phyloP scores from a whole-genome alignment of 352 stramenopile genomes.

The Globisporangium iwayamae region DNA sequence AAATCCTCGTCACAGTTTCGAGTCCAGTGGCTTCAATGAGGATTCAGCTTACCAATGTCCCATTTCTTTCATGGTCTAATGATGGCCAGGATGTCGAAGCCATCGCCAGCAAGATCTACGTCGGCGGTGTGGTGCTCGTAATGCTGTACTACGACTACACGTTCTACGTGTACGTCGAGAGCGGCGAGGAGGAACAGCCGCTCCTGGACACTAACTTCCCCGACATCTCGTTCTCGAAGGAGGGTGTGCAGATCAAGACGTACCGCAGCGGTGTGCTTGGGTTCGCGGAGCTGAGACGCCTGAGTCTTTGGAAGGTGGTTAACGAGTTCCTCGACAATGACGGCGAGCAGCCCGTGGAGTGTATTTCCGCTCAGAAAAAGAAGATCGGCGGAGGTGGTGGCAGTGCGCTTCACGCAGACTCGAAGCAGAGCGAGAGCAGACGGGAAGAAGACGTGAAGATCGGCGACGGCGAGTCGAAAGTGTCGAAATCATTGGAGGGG shows the following conservation, averaged over 20 bases:
- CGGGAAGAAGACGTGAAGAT: slow-evolving; percentile 62
- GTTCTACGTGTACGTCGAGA: slow-evolving; percentile 91
- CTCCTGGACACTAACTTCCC: slow-evolving; percentile 93
- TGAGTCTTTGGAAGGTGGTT: slow-evolving; percentile 81
- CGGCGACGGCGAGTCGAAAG: slow-evolving; percentile 38
- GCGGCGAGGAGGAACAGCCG: slow-evolving; percentile 86
- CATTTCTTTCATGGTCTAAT: not conserved
- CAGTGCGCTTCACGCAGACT: slow-evolving; percentile 32
- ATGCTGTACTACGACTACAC: slow-evolving; percentile 91
- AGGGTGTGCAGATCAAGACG: slow-evolving; percentile 83
- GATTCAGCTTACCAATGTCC: not conserved
- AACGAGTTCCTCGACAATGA: slow-evolving; percentile 55
- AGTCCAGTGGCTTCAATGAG: not conserved
- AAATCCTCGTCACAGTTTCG: not conserved
- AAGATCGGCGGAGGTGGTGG: slow-evolving; percentile 1
- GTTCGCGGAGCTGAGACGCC: slow-evolving; percentile 60
- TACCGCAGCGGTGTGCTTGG: slow-evolving; percentile 66
- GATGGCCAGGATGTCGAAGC: slow-evolving; percentile 84
- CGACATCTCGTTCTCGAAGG: slow-evolving; percentile 88
- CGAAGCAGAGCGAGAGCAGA: slow-evolving; percentile 50
- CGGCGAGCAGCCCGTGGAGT: slow-evolving; percentile 19
- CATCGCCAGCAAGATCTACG: slow-evolving; percentile 93
- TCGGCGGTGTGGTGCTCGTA: slow-evolving; percentile 88
- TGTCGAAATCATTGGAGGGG: slow-evolving; percentile 26
- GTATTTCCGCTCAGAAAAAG: slow-evolving; percentile 19